Evolutionary conservation across 345 rosid genomes (phyloP), one percentile per base, ranked within the genome.

Genomic region (Firmiana major): DNA sequence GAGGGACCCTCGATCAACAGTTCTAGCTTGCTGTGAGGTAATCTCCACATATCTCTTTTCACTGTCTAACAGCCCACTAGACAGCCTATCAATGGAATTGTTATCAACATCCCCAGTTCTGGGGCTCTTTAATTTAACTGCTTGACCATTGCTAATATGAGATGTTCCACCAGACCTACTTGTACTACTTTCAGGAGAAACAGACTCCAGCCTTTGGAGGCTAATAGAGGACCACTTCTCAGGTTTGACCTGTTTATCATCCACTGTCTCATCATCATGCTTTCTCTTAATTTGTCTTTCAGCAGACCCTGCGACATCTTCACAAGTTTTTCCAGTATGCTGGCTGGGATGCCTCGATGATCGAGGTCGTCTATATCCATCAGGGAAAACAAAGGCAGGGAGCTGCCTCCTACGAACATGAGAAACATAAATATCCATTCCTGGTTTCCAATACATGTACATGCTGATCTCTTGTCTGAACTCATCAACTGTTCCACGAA

Each of bases 381-480:
- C 89, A 11, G 93, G 92, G 55, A 87, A 90, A 77, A 90, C 90
- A 84, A 85, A 90, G 51, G 83, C 75, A 43, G 94, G 94, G 73
- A 90, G 87, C 83, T 85, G 86, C 75, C 86, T 88, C 71, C 92
- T 86, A 79, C 89, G 88, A 63, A 86, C 92, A 84, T 90, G 94
- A 78, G 89, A 86, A 79, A 90, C 90, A 69, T 42, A 83, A 62
- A 89, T 81, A 55, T 87, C 89, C 94, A 89, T 89, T 79, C 92
- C 92, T n/a, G 88, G 91, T 76, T 90, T 90, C 94, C 91, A 86
- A 73, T 85, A 85, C 86, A 82, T 49, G 75, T 86, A 87, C 89
- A 80, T 83, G 77, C 73, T 80, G 73, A 90, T 83, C 45, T 82
- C 89, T 67, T 85, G 86, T 78, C 86, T 86, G 75, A 90, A 89